phyloP scores from a whole-genome alignment of 257 asterid species.

The Nicotiana knightiana region DNA sequence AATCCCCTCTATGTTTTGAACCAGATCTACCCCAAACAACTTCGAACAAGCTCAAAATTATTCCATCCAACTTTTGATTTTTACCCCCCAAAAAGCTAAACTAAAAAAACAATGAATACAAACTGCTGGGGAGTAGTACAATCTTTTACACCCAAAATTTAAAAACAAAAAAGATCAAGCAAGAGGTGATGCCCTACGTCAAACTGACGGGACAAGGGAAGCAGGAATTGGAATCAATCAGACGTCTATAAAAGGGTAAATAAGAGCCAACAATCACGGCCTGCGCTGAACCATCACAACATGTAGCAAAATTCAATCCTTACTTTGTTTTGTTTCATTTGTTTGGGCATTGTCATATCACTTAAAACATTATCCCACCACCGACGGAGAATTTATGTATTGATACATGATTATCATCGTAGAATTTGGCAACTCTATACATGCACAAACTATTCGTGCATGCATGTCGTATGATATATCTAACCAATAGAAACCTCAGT shows the following conservation, averaged over 20 bases:
- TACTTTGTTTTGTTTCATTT: not conserved
- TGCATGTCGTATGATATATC: not conserved
- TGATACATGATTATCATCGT: not conserved
- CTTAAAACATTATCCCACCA: not conserved
- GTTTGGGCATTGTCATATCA: not conserved
- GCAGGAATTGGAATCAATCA: not conserved
- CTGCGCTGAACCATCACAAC: constrained; percentile 5
- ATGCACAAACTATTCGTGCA: not conserved
- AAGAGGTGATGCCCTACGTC: not conserved
- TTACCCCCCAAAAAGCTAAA: not conserved
- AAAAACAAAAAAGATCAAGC: not conserved
- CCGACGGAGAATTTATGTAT: constrained; percentile 10
- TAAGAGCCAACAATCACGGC: constrained; percentile 6
- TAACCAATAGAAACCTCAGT: not conserved
- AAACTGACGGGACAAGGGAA: not conserved
- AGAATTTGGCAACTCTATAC: not conserved
- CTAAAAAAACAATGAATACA: not conserved
- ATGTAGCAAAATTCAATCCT: not conserved
- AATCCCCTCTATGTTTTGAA: not conserved
- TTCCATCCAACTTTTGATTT: not conserved
- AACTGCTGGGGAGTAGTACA: not conserved
- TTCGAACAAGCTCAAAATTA: not conserved
- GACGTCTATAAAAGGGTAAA: not conserved
- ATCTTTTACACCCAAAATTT: no score
- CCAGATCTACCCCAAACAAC: not conserved